These are phyloP conservation scores for Fusarium liriodendri DNA, from an alignment of 2,329 filamentous ascomycete species.

Conservation along the genomic window DNA sequence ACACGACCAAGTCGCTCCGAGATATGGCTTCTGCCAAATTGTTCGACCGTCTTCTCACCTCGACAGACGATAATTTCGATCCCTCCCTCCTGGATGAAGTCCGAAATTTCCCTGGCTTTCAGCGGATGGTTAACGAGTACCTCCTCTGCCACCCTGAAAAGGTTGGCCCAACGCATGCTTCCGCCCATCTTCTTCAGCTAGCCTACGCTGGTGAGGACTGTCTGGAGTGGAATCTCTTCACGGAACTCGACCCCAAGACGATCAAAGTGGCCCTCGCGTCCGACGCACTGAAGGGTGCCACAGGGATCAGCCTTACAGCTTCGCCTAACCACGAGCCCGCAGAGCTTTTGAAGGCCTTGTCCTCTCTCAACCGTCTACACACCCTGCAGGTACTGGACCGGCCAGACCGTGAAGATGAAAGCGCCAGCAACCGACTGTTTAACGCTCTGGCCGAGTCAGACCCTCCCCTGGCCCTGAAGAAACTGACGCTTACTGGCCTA, in stretches of 20 bases:
- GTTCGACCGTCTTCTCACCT: neutral
- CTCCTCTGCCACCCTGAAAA: neutral
- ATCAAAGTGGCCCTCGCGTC: neutral
- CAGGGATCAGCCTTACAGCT: neutral
- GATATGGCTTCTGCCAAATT: neutral
- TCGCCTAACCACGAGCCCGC: neutral
- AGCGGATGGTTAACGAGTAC: neutral
- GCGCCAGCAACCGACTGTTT: neutral
- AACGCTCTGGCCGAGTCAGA: neutral
- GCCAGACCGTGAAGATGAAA: neutral
- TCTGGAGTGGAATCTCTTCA: neutral
- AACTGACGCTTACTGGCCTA: slow-evolving; percentile 4
- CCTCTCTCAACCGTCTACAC: neutral
- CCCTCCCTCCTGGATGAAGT: neutral
- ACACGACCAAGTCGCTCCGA: neutral
- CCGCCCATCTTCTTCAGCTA: neutral
- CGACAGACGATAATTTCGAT: neutral
- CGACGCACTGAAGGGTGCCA: neutral
- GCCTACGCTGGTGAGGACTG: neutral
- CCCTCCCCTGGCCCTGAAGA: neutral
- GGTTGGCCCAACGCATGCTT: neutral
- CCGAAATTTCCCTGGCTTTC: neutral
- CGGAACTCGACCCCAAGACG: neutral
- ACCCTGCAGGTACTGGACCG: slow-evolving; percentile 2
- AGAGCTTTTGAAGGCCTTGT: slow-evolving; percentile 1